Evolutionary conservation across 768 basidiomycete genomes (phyloP).

Genomic region (Leccinum longicurvipes): DNA sequence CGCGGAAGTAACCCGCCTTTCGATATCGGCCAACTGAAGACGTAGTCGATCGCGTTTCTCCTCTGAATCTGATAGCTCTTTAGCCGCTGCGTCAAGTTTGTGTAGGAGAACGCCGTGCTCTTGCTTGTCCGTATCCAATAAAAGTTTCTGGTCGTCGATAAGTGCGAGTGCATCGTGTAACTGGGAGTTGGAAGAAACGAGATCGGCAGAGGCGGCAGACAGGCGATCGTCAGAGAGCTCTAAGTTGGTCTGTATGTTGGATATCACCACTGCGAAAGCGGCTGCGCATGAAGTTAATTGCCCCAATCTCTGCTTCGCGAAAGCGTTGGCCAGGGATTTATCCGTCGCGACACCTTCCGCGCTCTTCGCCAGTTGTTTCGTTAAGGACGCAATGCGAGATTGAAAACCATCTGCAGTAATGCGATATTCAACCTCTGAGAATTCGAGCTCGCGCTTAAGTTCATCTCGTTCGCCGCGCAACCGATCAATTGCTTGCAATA

Average conservation of each 20-base stretch:
- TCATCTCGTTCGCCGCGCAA: conserved; percentile 64
- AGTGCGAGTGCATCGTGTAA: conserved; percentile 14
- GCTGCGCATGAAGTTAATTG: conserved; percentile 33
- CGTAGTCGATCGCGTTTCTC: conserved; percentile 16
- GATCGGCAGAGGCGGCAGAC: conserved; percentile 8
- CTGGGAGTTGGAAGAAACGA: conserved; percentile 17
- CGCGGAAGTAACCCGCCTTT: conserved; percentile 31
- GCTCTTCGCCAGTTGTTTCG: conserved; percentile 23
- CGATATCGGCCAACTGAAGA: conserved; percentile 36
- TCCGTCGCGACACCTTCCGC: conserved; percentile 14
- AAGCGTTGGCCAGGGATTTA: conserved; percentile 1
- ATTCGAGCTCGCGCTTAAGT: conserved; percentile 61
- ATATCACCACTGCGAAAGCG: conserved; percentile 40
- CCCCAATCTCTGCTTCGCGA: conserved; percentile 17
- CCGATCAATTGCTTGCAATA: conserved; percentile 63
- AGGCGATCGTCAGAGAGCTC: conserved; percentile 19
- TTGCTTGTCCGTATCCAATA: conserved; percentile 12
- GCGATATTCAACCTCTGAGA: conserved; percentile 63
- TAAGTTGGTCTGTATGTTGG: conserved; percentile 33
- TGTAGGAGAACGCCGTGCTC: conserved; percentile 26
- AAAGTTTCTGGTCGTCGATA: conserved; percentile 19
- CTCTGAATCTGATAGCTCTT: conserved; percentile 36
- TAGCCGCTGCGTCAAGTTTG: conserved; percentile 32
- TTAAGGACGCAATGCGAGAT: conserved; percentile 40
- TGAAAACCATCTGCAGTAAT: conserved; percentile 61